phyloP scores from a whole-genome alignment of 176 grass and related monocot species.

The Zoysia japonica region DNA sequence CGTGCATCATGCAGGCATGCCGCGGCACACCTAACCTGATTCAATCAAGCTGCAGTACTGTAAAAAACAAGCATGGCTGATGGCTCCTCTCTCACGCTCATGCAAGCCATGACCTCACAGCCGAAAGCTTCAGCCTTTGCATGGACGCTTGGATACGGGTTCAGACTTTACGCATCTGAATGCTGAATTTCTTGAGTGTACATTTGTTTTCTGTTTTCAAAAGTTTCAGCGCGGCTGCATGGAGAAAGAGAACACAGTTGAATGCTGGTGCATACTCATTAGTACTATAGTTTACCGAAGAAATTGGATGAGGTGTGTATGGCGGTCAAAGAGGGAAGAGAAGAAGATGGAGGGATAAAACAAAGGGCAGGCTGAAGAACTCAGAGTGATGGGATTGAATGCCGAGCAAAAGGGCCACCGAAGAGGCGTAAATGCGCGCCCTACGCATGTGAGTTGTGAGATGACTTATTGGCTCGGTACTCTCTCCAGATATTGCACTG shows the following conservation, averaged over 20 bases:
- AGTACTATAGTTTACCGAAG: constrained; percentile 19
- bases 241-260: constrained; percentile 37
- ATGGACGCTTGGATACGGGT: neutral
- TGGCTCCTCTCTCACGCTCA: constrained; percentile 8
- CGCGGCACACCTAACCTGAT: constrained; percentile 3
- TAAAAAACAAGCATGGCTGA: neutral
- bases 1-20: neutral
- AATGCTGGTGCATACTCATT: neutral
- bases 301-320: neutral
- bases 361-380: constrained; percentile 40
- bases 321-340: constrained; percentile 4
- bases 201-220: constrained; percentile 3
- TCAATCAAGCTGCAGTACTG: constrained; percentile 10
- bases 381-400: constrained; percentile 50
- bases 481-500: neutral
- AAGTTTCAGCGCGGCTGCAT: constrained; percentile 34
- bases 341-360: constrained; percentile 1
- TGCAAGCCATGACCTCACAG: constrained; percentile 54
- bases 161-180: constrained; percentile 34
- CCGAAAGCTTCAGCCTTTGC: constrained; percentile 31
- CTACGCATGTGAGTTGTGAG: constrained; percentile 21
- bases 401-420: constrained; percentile 43
- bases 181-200: neutral
- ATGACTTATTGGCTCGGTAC: constrained; percentile 11
- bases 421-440: constrained; percentile 42